Conservation (phyloP, 768 basidiomycete species). For the Suillus decipiens region DNA sequence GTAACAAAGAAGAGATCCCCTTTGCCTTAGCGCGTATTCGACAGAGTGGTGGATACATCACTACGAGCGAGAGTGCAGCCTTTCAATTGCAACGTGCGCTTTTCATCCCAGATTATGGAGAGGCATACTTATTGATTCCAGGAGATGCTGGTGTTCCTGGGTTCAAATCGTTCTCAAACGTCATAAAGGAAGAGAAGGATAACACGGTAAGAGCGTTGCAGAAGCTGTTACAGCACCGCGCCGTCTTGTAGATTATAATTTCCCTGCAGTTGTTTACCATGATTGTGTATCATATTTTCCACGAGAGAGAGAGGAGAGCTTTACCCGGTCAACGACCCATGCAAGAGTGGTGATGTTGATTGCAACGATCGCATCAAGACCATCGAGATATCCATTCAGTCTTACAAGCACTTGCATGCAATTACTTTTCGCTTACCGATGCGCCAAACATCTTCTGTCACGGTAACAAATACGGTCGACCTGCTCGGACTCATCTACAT, state of each 20-base stretch:
- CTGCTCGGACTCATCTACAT: background rate
- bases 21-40: slow-evolving; percentile 71
- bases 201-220: slow-evolving; percentile 46
- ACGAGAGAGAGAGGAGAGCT: background rate
- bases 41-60: slow-evolving; percentile 72
- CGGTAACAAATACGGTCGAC: background rate
- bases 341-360: background rate
- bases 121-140: slow-evolving; percentile 27
- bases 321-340: background rate
- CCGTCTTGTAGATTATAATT: background rate
- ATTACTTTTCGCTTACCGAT: background rate
- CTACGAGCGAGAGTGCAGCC: slow-evolving; percentile 78
- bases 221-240: slow-evolving; percentile 32
- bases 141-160: slow-evolving; percentile 60
- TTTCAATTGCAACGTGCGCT: slow-evolving; percentile 73
- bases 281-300: background rate
- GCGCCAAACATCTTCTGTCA: background rate
- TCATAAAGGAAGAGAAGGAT: slow-evolving; percentile 80
- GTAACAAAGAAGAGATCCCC: slow-evolving; percentile 77
- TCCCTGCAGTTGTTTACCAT: background rate
- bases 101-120: slow-evolving; percentile 14
- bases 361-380: background rate
- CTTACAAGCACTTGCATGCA: background rate
- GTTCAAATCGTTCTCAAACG: slow-evolving; percentile 71
- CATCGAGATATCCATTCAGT: background rate